These are phyloP conservation scores for Candida sp. DNA, from an alignment of 1,139 yeast species.

Conservation along the genomic window DNA sequence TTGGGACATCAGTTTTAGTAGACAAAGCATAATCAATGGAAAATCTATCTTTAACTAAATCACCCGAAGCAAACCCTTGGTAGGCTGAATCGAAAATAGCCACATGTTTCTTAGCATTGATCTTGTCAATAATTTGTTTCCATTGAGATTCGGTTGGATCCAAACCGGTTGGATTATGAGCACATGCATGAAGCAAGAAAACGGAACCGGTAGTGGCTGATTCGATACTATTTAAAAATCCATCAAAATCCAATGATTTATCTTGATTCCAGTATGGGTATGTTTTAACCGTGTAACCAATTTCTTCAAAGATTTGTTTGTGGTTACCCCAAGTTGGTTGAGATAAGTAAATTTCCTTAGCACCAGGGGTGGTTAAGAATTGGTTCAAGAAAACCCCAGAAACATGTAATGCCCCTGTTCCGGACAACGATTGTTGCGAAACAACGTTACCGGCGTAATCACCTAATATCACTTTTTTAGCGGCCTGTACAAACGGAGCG, in stretches of 20 bases:
- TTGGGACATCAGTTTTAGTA: conserved; percentile 42
- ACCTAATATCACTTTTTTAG: conserved; percentile 82
- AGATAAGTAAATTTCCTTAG: conserved; percentile 64
- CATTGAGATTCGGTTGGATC: conserved; percentile 46
- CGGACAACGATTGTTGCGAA: conserved; percentile 85
- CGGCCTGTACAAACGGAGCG: conserved; percentile 63
- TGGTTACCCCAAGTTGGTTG: conserved; percentile 98
- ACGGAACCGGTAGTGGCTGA: conserved; percentile 76
- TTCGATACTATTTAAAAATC: conserved; percentile 63
- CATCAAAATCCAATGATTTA: conserved; percentile 64
- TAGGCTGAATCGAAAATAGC: conserved; percentile 47
- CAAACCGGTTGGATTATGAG: conserved; percentile 51
- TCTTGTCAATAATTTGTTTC: conserved; percentile 37
- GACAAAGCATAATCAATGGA: conserved; percentile 82
- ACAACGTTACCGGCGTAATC: conserved; percentile 56
- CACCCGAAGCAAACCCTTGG: conserved; percentile 59
- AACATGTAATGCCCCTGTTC: conserved; percentile 94
- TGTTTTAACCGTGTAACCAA: conserved; percentile 58
- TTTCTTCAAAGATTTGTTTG: conserved; percentile 68
- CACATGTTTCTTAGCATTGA: conserved; percentile 34
- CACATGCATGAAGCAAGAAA: conserved; percentile 53
- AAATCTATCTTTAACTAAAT: conserved; percentile 77
- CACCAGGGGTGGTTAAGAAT: conserved; percentile 35
- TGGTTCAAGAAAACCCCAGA: conserved; percentile 72
- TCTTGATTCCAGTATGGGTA: conserved; percentile 79